phyloP scores from a whole-genome alignment of 768 basidiomycete genomes.

The Atractiella rhizophila region DNA sequence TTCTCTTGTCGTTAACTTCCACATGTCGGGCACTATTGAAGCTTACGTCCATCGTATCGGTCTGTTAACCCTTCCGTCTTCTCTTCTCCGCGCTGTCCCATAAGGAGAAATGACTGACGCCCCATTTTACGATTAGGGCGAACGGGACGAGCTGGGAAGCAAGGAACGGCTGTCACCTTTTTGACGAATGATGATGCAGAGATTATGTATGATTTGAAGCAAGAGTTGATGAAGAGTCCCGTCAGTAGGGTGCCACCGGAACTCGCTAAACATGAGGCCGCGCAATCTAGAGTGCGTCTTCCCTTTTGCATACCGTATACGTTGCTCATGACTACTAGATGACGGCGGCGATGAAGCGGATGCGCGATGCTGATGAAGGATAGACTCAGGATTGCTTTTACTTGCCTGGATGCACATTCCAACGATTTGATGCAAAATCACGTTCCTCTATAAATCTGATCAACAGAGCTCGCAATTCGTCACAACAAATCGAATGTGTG shows the following conservation, averaged over 20 bases:
- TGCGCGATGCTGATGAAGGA: too few species aligned
- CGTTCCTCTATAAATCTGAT: too few species aligned
- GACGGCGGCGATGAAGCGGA: too few species aligned
- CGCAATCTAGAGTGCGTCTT: constrained; percentile 22
- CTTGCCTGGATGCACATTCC: too few species aligned
- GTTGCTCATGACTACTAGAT: too few species aligned
- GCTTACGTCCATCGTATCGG: constrained; percentile 95
- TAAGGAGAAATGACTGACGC: background rate
- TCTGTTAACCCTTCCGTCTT: constrained; percentile 22
- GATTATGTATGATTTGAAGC: constrained; percentile 37
- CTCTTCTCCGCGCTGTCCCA: background rate
- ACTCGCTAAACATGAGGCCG: constrained; percentile 69
- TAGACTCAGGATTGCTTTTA: too few species aligned
- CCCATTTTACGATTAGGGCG: constrained; percentile 40
- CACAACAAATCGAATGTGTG: too few species aligned
- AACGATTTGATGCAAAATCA: too few species aligned
- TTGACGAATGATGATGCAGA: constrained; percentile 81
- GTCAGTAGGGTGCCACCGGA: constrained; percentile 70
- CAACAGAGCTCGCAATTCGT: too few species aligned
- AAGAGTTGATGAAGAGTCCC: constrained; percentile 67
- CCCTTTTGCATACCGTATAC: too few species aligned
- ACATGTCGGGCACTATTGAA: constrained; percentile 90
- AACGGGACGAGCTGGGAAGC: constrained; percentile 92
- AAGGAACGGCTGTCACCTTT: constrained; percentile 82
- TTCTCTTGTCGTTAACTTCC: constrained; percentile 83